Conservation (phyloP, 1,284 basidiomycete species). For the Ustilago esculenta region DNA sequence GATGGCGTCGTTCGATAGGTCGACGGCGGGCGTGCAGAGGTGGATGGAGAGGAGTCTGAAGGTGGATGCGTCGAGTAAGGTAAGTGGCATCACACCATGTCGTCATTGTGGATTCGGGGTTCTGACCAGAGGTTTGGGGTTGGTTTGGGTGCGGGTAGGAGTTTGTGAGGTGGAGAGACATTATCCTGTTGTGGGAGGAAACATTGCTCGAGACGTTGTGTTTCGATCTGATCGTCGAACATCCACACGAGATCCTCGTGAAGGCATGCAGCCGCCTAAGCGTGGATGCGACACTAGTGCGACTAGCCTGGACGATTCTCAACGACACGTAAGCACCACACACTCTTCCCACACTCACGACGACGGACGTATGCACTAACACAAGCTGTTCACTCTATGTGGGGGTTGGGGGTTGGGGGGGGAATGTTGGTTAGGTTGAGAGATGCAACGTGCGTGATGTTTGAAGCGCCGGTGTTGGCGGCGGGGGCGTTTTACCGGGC, state of each 20-base stretch:
- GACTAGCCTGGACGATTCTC: constrained; percentile 55
- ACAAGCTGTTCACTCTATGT: too few relatives aligned
- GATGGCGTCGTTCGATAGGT: constrained; percentile 74
- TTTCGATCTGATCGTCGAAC: constrained; percentile 87
- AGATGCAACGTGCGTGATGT: constrained; percentile 56
- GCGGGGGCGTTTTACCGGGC: constrained; percentile 60
- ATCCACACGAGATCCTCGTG: constrained; percentile 73
- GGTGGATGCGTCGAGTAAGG: constrained; percentile 40
- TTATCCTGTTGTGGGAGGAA: constrained; percentile 83
- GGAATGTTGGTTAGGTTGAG: too few relatives aligned
- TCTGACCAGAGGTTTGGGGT: too few relatives aligned
- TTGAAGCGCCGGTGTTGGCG: constrained; percentile 61
- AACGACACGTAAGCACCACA: constrained; percentile 44
- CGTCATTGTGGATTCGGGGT: too few relatives aligned
- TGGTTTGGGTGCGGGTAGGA: constrained; percentile 28
- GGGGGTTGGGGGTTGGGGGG: too few relatives aligned
- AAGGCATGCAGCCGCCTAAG: constrained; percentile 51
- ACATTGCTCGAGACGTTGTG: constrained; percentile 85
- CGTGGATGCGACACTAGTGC: constrained; percentile 43
- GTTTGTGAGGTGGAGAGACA: constrained; percentile 73
- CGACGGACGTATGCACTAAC: too few relatives aligned
- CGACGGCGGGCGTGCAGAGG: constrained; percentile 68
- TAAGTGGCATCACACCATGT: too few relatives aligned
- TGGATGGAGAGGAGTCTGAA: constrained; percentile 56
- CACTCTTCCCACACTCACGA: neutral